Evolutionary conservation across 352 stramenopile species (phyloP), one percentile per base, ranked within the genome.

Genomic region (Globisporangium nunn): DNA sequence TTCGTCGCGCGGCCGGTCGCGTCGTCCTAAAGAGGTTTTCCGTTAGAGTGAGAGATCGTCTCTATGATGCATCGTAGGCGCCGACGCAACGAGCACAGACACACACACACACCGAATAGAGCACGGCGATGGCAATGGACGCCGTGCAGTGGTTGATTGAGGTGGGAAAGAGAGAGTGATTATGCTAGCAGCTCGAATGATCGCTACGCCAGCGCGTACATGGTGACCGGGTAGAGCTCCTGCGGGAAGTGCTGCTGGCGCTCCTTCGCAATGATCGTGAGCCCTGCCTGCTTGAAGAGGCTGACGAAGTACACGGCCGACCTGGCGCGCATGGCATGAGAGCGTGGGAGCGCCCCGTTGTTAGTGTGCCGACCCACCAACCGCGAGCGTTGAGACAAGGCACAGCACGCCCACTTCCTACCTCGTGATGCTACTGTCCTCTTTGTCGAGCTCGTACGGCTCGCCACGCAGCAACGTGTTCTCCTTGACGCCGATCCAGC

Each of bases 201-300:
- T 14, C n/a, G 49, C 37, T 62, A 90, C 54, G 75, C 75, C 23
- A 93, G 71, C 14, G 94, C 92, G 60, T 97, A 96, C 85, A 98
- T 98, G 64, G 92, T 92, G 17, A 99, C 96, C 17, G 96, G 92
- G 56, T 96, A 98, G 48, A 98, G 87, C 59, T 98, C 91, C 55
- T 89, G 68, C 5, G 95, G 96, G 65, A 99, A 99, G 63, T 97
- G 79, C 23, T 88, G 67, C 67, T 98, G 93, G 48, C 71, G 77
- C 58, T 80, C 56, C 57, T 94, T 81, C 7, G 72, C 68, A 6
- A 98, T 66, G 23, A 99, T 54, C 45, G 69, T 77, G 40, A 98
- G 76, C 10, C 88, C 89, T 17, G 93, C 91, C 67, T 97, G 76
- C 33, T 93, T 69, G 63, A 98, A 98, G 14, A 99, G 75, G 53